Conservation (phyloP, 2,329 filamentous ascomycete species). For the Ilyonectria mors-panacis region DNA sequence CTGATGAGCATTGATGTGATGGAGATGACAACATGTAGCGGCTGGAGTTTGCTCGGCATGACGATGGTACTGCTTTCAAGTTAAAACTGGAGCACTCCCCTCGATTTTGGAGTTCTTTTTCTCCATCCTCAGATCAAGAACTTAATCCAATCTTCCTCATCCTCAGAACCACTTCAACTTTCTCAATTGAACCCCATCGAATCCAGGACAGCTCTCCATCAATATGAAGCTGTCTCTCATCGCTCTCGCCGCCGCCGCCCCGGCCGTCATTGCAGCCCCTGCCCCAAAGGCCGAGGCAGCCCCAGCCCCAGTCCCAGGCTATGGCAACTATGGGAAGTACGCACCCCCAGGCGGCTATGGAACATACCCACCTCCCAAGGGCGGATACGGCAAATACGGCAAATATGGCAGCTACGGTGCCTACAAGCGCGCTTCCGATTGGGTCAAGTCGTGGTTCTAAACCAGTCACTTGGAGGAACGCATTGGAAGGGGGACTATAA, state of each 20-base stretch:
- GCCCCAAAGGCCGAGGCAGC: constrained; percentile 40
- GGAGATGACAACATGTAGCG: constrained; percentile 10
- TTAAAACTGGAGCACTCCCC: constrained; percentile 36
- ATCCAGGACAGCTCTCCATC: not conserved
- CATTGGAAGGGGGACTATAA: not conserved
- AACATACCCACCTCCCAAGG: constrained; percentile 19
- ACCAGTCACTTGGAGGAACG: not conserved
- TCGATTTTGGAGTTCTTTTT: not conserved
- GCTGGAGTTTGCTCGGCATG: not conserved
- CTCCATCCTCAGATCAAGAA: constrained; percentile 5
- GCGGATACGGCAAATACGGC: constrained; percentile 33
- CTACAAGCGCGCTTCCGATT: constrained; percentile 14
- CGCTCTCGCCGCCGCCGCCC: constrained; percentile 44
- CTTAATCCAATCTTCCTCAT: constrained; percentile 8
- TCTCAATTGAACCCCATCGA: not conserved
- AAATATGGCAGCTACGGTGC: constrained; percentile 21
- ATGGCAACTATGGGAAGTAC: constrained; percentile 22
- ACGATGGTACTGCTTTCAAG: not conserved
- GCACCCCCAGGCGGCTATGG: constrained; percentile 27
- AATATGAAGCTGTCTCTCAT: constrained; percentile 52
- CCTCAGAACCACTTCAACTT: constrained; percentile 8
- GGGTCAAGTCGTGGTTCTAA: constrained; percentile 11
- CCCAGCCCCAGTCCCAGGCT: constrained; percentile 23
- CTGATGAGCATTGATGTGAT: not conserved
- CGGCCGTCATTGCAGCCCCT: constrained; percentile 46